Conservation (phyloP, 805 yeast species). For the Yamadazyma nakazawae region DNA sequence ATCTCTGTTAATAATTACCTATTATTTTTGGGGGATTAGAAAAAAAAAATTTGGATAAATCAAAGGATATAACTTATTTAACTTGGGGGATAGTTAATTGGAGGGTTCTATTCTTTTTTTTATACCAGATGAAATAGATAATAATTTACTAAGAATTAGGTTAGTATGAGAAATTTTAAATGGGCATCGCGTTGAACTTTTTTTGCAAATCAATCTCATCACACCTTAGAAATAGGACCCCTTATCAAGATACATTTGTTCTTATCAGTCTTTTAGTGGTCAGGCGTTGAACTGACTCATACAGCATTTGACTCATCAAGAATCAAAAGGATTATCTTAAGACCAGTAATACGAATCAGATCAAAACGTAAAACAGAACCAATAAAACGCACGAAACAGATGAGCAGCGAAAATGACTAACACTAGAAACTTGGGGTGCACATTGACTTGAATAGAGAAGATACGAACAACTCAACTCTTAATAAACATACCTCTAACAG, state of each 20-base stretch:
- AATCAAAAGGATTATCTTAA: too few relatives aligned
- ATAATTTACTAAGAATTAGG: conserved; percentile 5
- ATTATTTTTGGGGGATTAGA: background rate
- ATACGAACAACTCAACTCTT: background rate
- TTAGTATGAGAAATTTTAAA: conserved; percentile 2
- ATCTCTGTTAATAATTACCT: conserved; percentile 8
- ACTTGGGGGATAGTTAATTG: conserved; percentile 3
- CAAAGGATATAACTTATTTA: background rate
- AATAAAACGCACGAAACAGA: too few relatives aligned
- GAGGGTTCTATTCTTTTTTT: background rate
- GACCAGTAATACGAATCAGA: too few relatives aligned
- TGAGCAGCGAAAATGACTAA: too few relatives aligned
- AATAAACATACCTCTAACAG: conserved; percentile 11
- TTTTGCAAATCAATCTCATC: conserved; percentile 1
- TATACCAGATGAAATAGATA: conserved; percentile 8
- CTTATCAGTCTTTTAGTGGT: too few relatives aligned
- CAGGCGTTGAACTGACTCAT: too few relatives aligned
- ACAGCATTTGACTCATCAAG: too few relatives aligned
- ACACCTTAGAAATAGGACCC: background rate
- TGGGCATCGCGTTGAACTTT: conserved; percentile 6
- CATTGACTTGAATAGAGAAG: background rate
- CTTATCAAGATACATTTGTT: background rate
- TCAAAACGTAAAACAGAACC: too few relatives aligned
- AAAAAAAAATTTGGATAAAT: background rate
- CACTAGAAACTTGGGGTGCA: too few relatives aligned